These are phyloP conservation scores for Byssothecium circinans DNA, from an alignment of 2,329 filamentous ascomycete genomes.

Conservation along the genomic window DNA sequence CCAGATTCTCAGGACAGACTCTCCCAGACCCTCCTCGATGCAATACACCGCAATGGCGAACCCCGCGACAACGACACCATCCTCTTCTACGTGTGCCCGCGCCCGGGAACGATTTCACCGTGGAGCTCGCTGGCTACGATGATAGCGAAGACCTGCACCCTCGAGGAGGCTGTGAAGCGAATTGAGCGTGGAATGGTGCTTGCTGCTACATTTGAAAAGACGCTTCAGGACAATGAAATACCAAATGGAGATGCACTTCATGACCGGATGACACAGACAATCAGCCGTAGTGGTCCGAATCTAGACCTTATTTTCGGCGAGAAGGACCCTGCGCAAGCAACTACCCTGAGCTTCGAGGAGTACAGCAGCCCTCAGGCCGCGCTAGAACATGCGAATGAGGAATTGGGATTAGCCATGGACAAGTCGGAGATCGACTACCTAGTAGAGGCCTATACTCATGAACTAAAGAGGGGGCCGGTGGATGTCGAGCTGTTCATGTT, in stretches of 20 bases:
- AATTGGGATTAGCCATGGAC: constrained; percentile 84
- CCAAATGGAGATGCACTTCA: constrained; percentile 72
- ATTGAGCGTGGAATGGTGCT: constrained; percentile 87
- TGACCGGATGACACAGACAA: constrained; percentile 93
- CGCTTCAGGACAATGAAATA: constrained; percentile 54
- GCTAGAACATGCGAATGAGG: constrained; percentile 79
- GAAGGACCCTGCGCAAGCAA: constrained; percentile 63
- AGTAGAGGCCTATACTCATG: constrained; percentile 75
- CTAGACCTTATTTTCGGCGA: constrained; percentile 79
- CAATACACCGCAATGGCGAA: constrained; percentile 52
- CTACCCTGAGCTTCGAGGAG: constrained; percentile 70
- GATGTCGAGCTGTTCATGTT: constrained; percentile 99
- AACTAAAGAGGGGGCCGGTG: constrained; percentile 67
- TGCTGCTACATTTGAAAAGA: constrained; percentile 62
- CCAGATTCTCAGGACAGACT: constrained; percentile 51
- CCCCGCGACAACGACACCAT: constrained; percentile 55
- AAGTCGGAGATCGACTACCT: constrained; percentile 89
- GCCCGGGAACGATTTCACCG: constrained; percentile 82
- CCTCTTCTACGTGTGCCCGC: constrained; percentile 74
- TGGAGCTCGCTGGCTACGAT: constrained; percentile 97
- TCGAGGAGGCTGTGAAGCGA: constrained; percentile 70
- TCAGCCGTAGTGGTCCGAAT: constrained; percentile 68
- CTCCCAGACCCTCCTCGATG: constrained; percentile 50
- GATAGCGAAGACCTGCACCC: constrained; percentile 88
- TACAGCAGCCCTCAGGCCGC: constrained; percentile 68